Percentiles rank a stretch among this genome's conserved stretches.
Conservation (phyloP, 495 filamentous ascomycete species). For the Delitschia confertaspora region DNA sequence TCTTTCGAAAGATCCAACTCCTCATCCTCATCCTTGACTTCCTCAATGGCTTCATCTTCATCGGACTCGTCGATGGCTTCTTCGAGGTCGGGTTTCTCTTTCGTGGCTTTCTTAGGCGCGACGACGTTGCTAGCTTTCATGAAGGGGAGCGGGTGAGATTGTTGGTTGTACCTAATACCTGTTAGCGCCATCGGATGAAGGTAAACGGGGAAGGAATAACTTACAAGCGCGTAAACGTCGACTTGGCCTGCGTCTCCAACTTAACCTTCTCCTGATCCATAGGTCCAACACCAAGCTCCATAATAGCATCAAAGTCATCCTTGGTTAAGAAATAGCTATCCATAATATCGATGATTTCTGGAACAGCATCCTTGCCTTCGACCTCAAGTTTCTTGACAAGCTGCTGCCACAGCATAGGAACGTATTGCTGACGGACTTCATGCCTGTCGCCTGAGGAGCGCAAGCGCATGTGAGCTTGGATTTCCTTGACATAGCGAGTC, state of each 20-base stretch:
- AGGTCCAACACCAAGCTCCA: slow-evolving; percentile 82
- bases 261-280: slow-evolving; percentile 66
- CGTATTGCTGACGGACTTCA: slow-evolving; percentile 88
- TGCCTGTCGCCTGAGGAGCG: slow-evolving; percentile 84
- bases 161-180: slow-evolving; percentile 62
- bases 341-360: slow-evolving; percentile 69
- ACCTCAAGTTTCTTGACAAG: slow-evolving; percentile 51
- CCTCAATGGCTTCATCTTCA: slow-evolving; percentile 53
- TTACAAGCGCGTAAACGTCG: slow-evolving; percentile 75
- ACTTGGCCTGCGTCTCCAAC: slow-evolving; percentile 76
- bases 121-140: slow-evolving; percentile 80
- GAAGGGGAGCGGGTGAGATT: slow-evolving; percentile 85
- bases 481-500: slow-evolving; percentile 77
- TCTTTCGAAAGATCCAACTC: slow-evolving; percentile 75
- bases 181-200: slow-evolving; percentile 1
- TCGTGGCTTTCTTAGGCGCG: slow-evolving; percentile 54
- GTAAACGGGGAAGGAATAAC: slow-evolving; percentile 27
- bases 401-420: slow-evolving; percentile 79
- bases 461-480: slow-evolving; percentile 94
- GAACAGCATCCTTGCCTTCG: slow-evolving; percentile 35
- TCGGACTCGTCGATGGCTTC: slow-evolving; percentile 93
- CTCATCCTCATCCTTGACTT: slow-evolving; percentile 51
- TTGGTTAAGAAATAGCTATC: slow-evolving; percentile 94
- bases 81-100: slow-evolving; percentile 85
- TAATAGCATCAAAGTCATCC: slow-evolving; percentile 86